Conservation (phyloP, 495 filamentous ascomycete species). For the Copromyces sp. region DNA sequence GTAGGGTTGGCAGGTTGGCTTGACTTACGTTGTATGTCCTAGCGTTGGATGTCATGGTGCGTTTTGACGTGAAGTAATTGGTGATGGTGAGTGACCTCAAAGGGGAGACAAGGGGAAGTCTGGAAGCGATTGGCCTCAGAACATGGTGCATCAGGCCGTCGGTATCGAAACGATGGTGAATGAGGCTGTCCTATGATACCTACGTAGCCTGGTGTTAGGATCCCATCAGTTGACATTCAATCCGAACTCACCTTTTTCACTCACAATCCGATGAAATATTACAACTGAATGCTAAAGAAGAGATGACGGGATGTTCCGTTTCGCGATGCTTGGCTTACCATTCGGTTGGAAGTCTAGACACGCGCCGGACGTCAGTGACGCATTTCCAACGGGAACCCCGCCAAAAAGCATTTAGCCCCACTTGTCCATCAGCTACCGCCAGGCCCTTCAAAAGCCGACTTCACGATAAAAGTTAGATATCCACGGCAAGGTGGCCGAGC, state of each 20-base stretch:
- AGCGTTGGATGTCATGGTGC: constrained; percentile 7
- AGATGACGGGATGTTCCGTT: neutral
- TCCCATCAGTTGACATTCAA: neutral
- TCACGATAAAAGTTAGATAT: neutral
- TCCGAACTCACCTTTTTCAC: neutral
- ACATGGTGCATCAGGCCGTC: neutral
- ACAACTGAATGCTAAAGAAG: neutral
- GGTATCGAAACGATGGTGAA: neutral
- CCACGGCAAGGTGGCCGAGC: constrained; percentile 22
- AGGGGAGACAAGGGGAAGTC: neutral
- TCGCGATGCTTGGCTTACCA: neutral
- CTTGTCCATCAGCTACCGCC: neutral
- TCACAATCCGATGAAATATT: neutral
- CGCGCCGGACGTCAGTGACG: neutral
- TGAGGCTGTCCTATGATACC: neutral
- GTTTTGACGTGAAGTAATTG: neutral
- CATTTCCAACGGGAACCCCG: neutral
- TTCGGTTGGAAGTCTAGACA: neutral
- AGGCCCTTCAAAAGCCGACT: neutral
- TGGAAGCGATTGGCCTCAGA: neutral
- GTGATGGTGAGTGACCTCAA: neutral
- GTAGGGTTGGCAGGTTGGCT: too few species aligned
- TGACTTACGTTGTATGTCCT: constrained; percentile 16
- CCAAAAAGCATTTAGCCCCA: neutral
- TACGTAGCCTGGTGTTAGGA: neutral